Conservation (phyloP, 345 rosid species). For the Carallia pectinifolia region DNA sequence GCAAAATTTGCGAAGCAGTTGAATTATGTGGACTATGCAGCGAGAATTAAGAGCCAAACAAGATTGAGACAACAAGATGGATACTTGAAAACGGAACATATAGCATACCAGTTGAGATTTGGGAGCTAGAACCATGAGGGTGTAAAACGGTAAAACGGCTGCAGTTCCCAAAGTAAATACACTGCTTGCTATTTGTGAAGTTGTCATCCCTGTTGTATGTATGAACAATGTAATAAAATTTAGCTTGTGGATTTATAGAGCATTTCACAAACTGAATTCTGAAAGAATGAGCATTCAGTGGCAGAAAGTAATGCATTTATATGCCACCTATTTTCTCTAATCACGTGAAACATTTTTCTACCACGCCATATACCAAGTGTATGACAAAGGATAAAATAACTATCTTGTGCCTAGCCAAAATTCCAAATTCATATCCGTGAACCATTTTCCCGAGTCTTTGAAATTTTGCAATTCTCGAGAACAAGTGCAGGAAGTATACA, state of each 20-base stretch:
- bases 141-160: slow-evolving; percentile 86
- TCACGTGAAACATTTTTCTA: too few species aligned
- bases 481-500: not conserved
- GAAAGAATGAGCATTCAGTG: too few species aligned
- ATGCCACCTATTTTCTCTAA: too few species aligned
- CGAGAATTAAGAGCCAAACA: not conserved
- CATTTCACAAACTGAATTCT: too few species aligned
- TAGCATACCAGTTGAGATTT: slow-evolving; percentile 65
- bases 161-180: slow-evolving; percentile 72
- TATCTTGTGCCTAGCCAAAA: too few species aligned
- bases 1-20: not conserved
- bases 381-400: too few species aligned
- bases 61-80: not conserved
- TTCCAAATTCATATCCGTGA: too few species aligned
- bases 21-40: too few species aligned
- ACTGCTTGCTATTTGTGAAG: slow-evolving; percentile 63
- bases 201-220: slow-evolving; percentile 54
- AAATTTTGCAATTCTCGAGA: not conserved
- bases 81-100: slow-evolving; percentile 1
- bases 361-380: too few species aligned
- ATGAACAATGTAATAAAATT: not conserved
- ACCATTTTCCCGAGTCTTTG: too few species aligned
- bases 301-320: too few species aligned
- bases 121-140: slow-evolving; percentile 91
- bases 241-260: too few species aligned